Evolutionary conservation across 148 eudicot species (phyloP), one percentile per base, ranked within the genome.

Genomic region (Pouteria glomerata): DNA sequence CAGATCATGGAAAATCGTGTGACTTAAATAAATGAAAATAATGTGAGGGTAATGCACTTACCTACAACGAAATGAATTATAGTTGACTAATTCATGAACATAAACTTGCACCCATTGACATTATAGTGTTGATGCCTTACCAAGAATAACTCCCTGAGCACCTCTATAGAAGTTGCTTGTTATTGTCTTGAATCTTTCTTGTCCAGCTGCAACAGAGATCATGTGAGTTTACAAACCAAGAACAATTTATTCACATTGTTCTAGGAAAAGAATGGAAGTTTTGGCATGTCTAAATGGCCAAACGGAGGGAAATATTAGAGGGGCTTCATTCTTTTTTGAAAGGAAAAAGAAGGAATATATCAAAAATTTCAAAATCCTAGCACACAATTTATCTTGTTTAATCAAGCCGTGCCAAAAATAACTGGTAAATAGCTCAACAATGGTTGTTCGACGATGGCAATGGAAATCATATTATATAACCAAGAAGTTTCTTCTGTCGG

Each of bases 161-260:
- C 98, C 96, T 86, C 98, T 88, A 63, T 95, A 91, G 72, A 91
- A 95, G 42, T 97, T 91, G 81, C 86, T 95, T 76, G 98, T 95
- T 66, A 95, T 68, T 31, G 98, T 91, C 79, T 97, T 95, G 83
- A 95, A 95, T 79, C 86, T 88, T 84, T 95, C 98, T 57, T 95
- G 98, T 75, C 98, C 98, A 73, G 98, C 98, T 95, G 96, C 84
- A 84, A 82, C 61, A 82, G 66, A 79, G 14, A 63, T 68, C 35
- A 55, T 31, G 16, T 51, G 29, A 30, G 24, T 47, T 48, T 14
- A 21, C 14, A 57, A 26, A 57, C 41, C 19, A 58, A 58, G n/a
- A 8, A 39, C 42, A 55, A 30, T 67, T 30, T 48, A 29, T 30
- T 30, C 29, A 29, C 26, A 39, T 56, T 8, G 14, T 12, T 18